Conservation (phyloP, 2,329 filamentous ascomycete genomes). For the Sclerotinia subarctica region DNA sequence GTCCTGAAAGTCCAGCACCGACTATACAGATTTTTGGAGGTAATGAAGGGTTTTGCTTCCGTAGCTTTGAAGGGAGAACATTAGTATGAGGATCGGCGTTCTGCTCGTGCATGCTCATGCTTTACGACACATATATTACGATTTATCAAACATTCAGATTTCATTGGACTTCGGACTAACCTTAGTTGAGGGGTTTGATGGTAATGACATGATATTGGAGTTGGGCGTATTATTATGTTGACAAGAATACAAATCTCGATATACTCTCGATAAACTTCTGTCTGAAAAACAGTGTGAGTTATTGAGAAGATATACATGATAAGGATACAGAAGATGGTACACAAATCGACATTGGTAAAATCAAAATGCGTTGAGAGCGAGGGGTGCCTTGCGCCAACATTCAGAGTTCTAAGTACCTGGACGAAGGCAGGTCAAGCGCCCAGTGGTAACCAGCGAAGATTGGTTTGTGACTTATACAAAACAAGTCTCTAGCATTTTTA, state of each 20-base stretch:
- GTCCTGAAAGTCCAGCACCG: constrained; percentile 55
- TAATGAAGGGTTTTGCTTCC: background rate
- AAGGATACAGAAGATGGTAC: background rate
- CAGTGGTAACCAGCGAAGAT: background rate
- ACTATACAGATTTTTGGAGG: constrained; percentile 43
- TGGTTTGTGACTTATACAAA: background rate
- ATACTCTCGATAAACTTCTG: constrained; percentile 29
- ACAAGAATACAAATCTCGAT: constrained; percentile 31
- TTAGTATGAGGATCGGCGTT: background rate
- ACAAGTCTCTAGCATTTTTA: background rate
- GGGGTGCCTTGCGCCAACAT: constrained; percentile 3
- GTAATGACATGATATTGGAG: background rate
- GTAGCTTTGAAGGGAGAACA: background rate
- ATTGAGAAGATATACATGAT: constrained; percentile 28
- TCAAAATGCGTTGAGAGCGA: background rate
- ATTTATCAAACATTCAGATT: background rate
- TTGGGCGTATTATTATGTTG: background rate
- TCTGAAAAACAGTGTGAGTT: constrained; percentile 31
- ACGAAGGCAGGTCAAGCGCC: background rate
- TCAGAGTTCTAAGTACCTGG: background rate
- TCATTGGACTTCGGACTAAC: background rate
- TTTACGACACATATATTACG: background rate
- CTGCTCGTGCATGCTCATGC: too few species aligned
- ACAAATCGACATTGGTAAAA: background rate
- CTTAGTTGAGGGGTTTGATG: background rate